Evolutionary conservation across 495 filamentous ascomycete genomes (phyloP).

Genomic region (Tuber borchii): DNA sequence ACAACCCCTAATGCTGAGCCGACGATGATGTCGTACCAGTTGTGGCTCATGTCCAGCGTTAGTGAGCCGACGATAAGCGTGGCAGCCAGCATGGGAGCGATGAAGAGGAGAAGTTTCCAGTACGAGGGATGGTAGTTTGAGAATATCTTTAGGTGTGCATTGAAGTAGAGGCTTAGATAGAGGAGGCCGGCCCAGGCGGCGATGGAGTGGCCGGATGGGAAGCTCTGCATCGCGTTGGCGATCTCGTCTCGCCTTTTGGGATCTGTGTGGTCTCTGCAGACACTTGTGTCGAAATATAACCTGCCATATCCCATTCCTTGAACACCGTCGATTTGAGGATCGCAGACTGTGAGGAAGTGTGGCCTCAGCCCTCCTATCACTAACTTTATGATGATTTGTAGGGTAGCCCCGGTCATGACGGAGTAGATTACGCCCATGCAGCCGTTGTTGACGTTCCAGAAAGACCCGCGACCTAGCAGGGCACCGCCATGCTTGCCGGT

Average conservation of each 20-base stretch:
- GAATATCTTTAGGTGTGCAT: constrained; percentile 60
- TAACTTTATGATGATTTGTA: constrained; percentile 55
- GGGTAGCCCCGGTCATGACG: constrained; percentile 52
- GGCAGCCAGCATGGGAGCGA: constrained; percentile 44
- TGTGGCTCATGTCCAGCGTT: constrained; percentile 46
- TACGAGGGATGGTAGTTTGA: constrained; percentile 49
- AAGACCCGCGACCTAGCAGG: constrained; percentile 39
- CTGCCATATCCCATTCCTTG: constrained; percentile 43
- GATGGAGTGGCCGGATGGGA: constrained; percentile 57
- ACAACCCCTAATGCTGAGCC: constrained; percentile 54
- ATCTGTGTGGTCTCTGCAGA: constrained; percentile 50
- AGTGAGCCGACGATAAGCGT: constrained; percentile 39
- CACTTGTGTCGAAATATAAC: constrained; percentile 47
- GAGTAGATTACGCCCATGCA: constrained; percentile 47
- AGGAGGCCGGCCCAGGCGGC: constrained; percentile 55
- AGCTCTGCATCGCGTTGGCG: constrained; percentile 52
- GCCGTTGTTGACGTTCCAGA: constrained; percentile 51
- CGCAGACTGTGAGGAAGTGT: constrained; percentile 54
- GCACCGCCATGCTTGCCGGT: constrained; percentile 24
- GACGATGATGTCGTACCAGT: constrained; percentile 56
- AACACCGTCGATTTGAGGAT: constrained; percentile 48
- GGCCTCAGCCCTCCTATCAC: constrained; percentile 55
- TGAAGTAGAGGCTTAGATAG: constrained; percentile 57
- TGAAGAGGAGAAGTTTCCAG: constrained; percentile 45
- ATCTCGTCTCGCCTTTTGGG: constrained; percentile 46